Base-by-base conservation (phyloP, 306 rosid genomes). In the Malus sylvestris region DNA sequence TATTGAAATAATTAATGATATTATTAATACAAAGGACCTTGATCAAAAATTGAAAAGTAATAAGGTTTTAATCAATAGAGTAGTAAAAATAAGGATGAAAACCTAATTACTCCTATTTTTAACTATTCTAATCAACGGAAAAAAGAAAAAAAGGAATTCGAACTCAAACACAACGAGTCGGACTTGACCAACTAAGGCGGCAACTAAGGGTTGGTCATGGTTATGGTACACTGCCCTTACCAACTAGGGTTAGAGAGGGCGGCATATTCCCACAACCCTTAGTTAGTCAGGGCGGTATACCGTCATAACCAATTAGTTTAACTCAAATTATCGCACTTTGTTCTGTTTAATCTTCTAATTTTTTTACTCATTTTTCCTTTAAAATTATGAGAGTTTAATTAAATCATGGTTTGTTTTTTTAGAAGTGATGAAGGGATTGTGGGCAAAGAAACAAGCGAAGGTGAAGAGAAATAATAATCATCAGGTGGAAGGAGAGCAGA, bases 401-500 rank as follows among this genome's bases (percentile, higher is more conserved):
- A 58, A 13, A 60, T 80, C 15, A 16, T 25, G 35, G 59, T 3
- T 61, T 75, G 72, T 60, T 29, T 85, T 85, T 68, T 74, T 9
- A 93, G 97, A 93, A 83, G 97, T 90, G 42, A 90, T 81, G 93
- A 93, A 93, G 81, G 96, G 96, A 67, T 66, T 93, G 72, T 87
- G 84, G 91, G 96, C 90, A 44, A 93, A 93, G 92, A 93, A 93
- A 70, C 92, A 93, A 82, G 91, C 96, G 32, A 93, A 86, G 89
- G 82, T 82, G 88, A 87, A 87, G 89, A 90, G 75, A 59, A 58
- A 23, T 78, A 79, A 70, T 83, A 58, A 52, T 78, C 79, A 75
- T 83, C 71, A 78, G 70, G 16, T 88, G n/a, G 96, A 90, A 55
- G 70, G 72, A 57, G 85, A 82, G 46, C 82, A 83, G 72, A 18